Conservation (phyloP, 2,329 filamentous ascomycete species). For the Raffaelea deltoideospora region DNA sequence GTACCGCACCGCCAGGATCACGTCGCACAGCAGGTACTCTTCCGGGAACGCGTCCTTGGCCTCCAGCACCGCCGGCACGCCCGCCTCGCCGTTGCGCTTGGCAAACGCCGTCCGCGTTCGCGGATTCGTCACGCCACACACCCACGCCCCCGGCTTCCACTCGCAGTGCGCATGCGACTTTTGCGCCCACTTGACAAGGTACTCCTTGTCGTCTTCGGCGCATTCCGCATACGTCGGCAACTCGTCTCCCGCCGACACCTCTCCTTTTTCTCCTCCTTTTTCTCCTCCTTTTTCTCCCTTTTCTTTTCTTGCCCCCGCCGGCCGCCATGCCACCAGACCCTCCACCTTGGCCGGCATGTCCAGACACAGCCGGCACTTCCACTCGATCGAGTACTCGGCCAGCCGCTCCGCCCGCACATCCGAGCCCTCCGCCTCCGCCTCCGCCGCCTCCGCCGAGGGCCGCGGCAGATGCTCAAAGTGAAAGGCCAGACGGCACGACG, state of each 20-base stretch:
- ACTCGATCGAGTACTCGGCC: slow-evolving; percentile 57
- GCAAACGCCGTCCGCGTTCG: slow-evolving; percentile 61
- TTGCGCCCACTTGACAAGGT: slow-evolving; percentile 75
- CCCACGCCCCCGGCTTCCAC: slow-evolving; percentile 86
- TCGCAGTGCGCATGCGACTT: slow-evolving; percentile 67
- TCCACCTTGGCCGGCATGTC: slow-evolving; percentile 50
- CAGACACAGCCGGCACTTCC: slow-evolving; percentile 68
- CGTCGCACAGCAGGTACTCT: slow-evolving; percentile 71
- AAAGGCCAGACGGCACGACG: slow-evolving; percentile 59
- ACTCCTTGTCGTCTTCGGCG: slow-evolving; percentile 72
- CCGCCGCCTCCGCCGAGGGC: slow-evolving; percentile 17
- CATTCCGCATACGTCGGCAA: slow-evolving; percentile 38
- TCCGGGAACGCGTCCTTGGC: slow-evolving; percentile 72
- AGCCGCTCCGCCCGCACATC: slow-evolving; percentile 46
- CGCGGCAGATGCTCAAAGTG: slow-evolving; percentile 72
- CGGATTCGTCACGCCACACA: slow-evolving; percentile 52
- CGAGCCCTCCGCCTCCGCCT: slow-evolving; percentile 22
- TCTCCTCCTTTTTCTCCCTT: slow-evolving; percentile 20
- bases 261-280: not conserved
- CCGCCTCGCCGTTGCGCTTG: slow-evolving; percentile 48
- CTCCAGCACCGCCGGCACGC: slow-evolving; percentile 50
- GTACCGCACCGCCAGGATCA: slow-evolving; percentile 72
- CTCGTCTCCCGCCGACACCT: no score
- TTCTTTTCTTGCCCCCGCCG: slow-evolving; percentile 36
- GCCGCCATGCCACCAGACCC: slow-evolving; percentile 79